Evolutionary conservation across 805 yeast genomes (phyloP), one percentile per base, ranked within the genome.

Genomic region (Teunomyces aglyptinius): DNA sequence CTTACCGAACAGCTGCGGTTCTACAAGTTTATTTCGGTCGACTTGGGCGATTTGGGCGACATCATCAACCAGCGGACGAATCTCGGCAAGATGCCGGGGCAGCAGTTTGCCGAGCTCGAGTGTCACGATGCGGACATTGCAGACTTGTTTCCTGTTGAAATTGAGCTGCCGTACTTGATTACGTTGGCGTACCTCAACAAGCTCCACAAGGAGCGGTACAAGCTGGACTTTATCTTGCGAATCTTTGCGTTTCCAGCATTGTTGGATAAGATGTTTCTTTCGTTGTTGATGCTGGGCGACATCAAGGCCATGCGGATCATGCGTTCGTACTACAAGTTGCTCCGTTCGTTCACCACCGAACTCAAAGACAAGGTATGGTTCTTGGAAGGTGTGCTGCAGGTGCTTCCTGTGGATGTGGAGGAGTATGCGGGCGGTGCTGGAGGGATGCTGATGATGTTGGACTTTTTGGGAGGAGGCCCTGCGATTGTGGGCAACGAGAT

Each of bases 171-270:
- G 1, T 92, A 90, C 63, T 73, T 89, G 50, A 82, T 87, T n/a
- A 87, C 96, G 2, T 68, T 89, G 49, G 95, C 95, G 19, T 89
- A 88, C 61, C 75, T 89, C 66, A 94, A 88, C 61, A 89, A 86
- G 65, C 71, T 89, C 39, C 88, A 87, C 64, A 78, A 82, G 59
- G 97, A 90, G 61, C 76, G 90, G 52, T 80, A 84, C 63, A 86
- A 89, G 64, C 81, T 90, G 0, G 96, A 90, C 62, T 91, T 89
- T 60, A 88, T 91, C 22, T 67, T 92, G 28, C 70, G 97, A 41
- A 85, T 91, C 12, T 90, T 92, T 71, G 90, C 96, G 3, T 90
- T 91, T 65, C 97, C 97, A 6, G 98, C 97, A 0, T 67, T 92
- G 42, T 71, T 92, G 54, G 97, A 92, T 61, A 86, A 85, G 61